Percentiles rank a stretch among this genome's conserved stretches.
phyloP scores from a whole-genome alignment of 768 basidiomycete genomes.

The Plicaturopsis crispa region DNA sequence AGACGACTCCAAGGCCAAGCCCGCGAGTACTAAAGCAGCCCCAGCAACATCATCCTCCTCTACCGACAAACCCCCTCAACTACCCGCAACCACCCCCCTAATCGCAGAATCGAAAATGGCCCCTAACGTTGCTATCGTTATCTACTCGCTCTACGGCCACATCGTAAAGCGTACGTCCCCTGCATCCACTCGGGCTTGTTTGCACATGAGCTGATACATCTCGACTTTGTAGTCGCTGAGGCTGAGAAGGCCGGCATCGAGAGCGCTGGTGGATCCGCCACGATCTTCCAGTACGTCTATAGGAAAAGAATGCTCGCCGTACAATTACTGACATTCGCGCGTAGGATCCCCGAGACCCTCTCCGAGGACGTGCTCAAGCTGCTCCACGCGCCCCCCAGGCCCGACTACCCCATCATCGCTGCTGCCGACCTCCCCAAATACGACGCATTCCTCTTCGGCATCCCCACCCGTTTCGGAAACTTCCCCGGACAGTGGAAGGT shows the following conservation, averaged over 20 bases:
- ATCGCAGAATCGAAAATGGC: conserved; percentile 26
- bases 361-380: conserved; percentile 38
- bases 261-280: conserved; percentile 15
- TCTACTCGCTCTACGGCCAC: conserved; percentile 73
- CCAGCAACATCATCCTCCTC: not conserved
- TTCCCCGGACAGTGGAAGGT: conserved; percentile 30
- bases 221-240: conserved; percentile 31
- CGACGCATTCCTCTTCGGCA: conserved; percentile 42
- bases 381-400: conserved; percentile 47
- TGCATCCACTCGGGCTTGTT: not conserved
- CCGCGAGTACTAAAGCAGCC: conserved; percentile 7
- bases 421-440: conserved; percentile 32
- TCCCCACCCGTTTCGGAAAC: conserved; percentile 38
- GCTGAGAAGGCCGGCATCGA: conserved; percentile 23
- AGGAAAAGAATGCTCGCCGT: no score
- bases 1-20: conserved; percentile 16
- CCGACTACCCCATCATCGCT: conserved; percentile 38
- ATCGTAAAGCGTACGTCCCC: conserved; percentile 49
- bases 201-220: not conserved
- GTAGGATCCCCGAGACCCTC: conserved; percentile 48
- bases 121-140: conserved; percentile 61
- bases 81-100: conserved; percentile 11
- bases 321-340: no score
- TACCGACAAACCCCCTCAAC: conserved; percentile 8
- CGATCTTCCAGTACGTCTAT: conserved; percentile 20